Evolutionary conservation across 441 rosid species (phyloP).

Genomic region (Corymbia calophylla): DNA sequence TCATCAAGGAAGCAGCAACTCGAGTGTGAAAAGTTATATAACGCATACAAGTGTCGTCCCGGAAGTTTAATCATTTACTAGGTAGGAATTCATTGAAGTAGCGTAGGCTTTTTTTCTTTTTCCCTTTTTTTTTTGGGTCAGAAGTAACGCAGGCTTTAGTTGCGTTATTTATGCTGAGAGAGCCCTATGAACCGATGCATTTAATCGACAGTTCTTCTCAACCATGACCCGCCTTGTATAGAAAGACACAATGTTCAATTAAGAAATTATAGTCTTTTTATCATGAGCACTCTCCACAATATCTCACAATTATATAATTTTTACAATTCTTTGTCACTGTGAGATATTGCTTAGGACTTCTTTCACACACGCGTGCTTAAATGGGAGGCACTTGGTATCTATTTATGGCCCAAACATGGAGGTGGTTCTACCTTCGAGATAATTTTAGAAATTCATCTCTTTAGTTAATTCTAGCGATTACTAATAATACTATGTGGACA

Average conservation of each 20-base stretch:
- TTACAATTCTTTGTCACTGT: too few relatives aligned
- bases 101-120: background rate
- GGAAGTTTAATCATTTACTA: background rate
- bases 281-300: background rate
- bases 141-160: background rate
- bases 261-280: background rate
- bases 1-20: too few relatives aligned
- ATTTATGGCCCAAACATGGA: too few relatives aligned
- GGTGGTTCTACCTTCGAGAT: too few relatives aligned
- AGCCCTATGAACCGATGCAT: background rate
- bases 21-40: too few relatives aligned
- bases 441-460: too few relatives aligned
- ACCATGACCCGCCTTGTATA: background rate
- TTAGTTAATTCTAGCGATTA: too few relatives aligned
- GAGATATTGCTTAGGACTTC: background rate
- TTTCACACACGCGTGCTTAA: too few relatives aligned
- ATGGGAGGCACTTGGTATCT: too few relatives aligned
- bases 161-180: background rate
- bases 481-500: too few relatives aligned
- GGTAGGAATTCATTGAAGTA: background rate
- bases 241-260: background rate
- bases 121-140: background rate
- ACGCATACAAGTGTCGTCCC: background rate
- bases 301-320: too few relatives aligned
- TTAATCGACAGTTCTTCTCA: background rate